Evolutionary conservation across 1,139 yeast species (phyloP).

Genomic region (Yamadazyma sp.): DNA sequence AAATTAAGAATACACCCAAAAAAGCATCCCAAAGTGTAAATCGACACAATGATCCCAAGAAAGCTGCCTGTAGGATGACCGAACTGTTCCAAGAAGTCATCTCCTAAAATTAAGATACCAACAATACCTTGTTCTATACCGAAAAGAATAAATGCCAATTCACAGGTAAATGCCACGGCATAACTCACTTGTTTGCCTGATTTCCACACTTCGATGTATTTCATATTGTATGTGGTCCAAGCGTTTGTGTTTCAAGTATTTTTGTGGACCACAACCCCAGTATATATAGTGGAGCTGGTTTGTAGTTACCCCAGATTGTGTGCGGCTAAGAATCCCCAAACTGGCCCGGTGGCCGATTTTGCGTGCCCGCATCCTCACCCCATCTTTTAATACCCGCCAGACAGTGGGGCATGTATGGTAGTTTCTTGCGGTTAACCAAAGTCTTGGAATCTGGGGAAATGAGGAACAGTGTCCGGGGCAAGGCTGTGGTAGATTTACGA

Average conservation of each 20-base stretch:
- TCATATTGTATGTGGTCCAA: slow-evolving; percentile 5
- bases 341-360: too few species aligned
- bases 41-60: slow-evolving; percentile 56
- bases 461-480: too few species aligned
- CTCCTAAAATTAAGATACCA: slow-evolving; percentile 12
- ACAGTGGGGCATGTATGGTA: too few species aligned
- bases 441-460: too few species aligned
- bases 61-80: slow-evolving; percentile 15
- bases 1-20: slow-evolving; percentile 65
- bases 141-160: slow-evolving; percentile 15
- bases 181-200: slow-evolving; percentile 13
- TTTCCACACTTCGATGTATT: slow-evolving; percentile 11
- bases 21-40: slow-evolving; percentile 74
- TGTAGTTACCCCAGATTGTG: too few species aligned
- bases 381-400: too few species aligned
- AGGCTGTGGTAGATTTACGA: too few species aligned
- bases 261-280: not conserved
- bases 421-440: too few species aligned
- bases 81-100: slow-evolving; percentile 14
- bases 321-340: too few species aligned
- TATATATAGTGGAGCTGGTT: not conserved
- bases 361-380: too few species aligned
- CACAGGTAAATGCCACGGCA: slow-evolving; percentile 16
- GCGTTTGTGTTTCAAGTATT: too few species aligned
- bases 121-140: slow-evolving; percentile 16